Conservation (phyloP, 129 eudicot genomes). For the Centrapalus pauciflorus region DNA sequence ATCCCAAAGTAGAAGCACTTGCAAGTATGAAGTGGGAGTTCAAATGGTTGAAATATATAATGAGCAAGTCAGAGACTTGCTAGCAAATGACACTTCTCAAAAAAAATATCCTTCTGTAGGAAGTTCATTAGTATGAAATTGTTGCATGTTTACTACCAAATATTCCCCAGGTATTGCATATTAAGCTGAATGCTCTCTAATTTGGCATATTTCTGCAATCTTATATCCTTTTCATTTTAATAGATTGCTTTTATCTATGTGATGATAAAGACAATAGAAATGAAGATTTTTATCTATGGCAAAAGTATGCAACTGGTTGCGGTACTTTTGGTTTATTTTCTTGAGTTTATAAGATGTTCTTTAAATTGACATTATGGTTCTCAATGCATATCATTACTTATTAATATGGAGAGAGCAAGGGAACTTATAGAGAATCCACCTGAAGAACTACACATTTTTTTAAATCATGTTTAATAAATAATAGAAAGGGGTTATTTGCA, state of each 20-base stretch:
- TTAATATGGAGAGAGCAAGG: conserved; percentile 2
- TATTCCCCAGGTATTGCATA: background rate
- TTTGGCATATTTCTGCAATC: background rate
- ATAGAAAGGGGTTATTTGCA: too few relatives aligned
- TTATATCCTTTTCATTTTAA: background rate
- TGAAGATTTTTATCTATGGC: background rate
- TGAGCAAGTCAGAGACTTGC: conserved; percentile 85
- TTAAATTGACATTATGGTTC: background rate
- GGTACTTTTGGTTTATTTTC: background rate
- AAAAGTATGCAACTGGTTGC: background rate
- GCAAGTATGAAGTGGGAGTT: conserved; percentile 61
- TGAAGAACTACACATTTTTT: background rate
- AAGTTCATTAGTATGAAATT: background rate
- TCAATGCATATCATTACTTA: background rate
- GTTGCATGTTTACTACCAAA: background rate
- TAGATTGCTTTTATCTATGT: background rate
- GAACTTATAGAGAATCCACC: background rate
- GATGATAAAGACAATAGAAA: background rate
- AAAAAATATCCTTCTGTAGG: conserved; percentile 71
- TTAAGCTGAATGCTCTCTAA: background rate
- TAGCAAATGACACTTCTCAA: conserved; percentile 48
- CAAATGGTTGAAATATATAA: conserved; percentile 92
- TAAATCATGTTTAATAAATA: background rate
- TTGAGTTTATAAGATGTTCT: background rate
- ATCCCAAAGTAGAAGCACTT: conserved; percentile 57